Conservation (phyloP, 1,284 basidiomycete genomes). For the Melampsora larici-populina region DNA sequence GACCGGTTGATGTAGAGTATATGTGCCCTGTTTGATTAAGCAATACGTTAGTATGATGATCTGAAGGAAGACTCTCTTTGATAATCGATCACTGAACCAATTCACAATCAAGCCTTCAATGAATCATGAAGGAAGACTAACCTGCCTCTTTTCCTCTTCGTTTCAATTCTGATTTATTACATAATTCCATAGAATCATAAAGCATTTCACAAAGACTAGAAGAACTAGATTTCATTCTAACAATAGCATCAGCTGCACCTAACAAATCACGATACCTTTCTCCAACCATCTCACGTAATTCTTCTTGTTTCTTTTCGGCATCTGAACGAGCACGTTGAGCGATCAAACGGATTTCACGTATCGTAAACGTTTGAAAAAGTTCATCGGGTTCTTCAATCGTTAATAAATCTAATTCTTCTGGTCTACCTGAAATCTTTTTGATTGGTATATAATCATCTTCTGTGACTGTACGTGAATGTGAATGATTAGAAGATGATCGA, state of each 20-base stretch:
- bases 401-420: constrained; percentile 27
- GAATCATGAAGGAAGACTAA: background rate
- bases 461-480: background rate
- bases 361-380: constrained; percentile 23
- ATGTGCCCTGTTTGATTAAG: background rate
- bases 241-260: constrained; percentile 32
- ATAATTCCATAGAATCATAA: background rate
- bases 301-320: constrained; percentile 30
- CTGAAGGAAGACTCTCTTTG: background rate
- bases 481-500: background rate
- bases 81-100: too few species aligned
- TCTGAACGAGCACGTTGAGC: constrained; percentile 11
- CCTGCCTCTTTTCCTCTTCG: constrained; percentile 4
- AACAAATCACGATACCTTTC: constrained; percentile 32
- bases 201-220: constrained; percentile 3
- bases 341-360: constrained; percentile 18
- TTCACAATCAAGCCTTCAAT: background rate
- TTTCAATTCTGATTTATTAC: constrained; percentile 8
- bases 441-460: too few species aligned
- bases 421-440: background rate
- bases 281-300: constrained; percentile 33
- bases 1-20: background rate
- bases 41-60: background rate
- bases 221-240: constrained; percentile 27
- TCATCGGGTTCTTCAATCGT: constrained; percentile 29